Evolutionary conservation across 2,329 filamentous ascomycete species (phyloP), one percentile per base, ranked within the genome.

Genomic region (Cucurbitaria berberidis): DNA sequence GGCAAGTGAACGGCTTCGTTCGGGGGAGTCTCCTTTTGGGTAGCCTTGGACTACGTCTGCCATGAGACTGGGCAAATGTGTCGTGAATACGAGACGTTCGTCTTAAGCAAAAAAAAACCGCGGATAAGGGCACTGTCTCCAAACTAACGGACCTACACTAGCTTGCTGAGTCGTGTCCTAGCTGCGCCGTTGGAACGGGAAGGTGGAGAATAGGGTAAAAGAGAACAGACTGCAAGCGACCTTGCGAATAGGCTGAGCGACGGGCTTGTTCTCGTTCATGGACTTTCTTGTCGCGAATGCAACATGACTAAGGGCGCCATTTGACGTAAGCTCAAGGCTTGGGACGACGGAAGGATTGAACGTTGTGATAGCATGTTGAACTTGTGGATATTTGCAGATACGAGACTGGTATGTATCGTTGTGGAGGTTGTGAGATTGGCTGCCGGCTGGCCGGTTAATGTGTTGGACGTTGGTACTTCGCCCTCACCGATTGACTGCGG

Each of bases 391-490:
- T 34, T 19, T 36, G 49, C 46, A 56, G 34, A 51, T 47, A 45
- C 42, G 56, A 48, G 38, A 45, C 36, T 41, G 45, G 40, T 45
- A 46, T 46, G 40, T 45, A 46, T 46, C 34, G 39, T 27, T 27
- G 21, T 27, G 29, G 16, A 44, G n/a, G 10, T 38, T 22, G 18
- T 38, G 18, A 30, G 29, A 39, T 22, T n/a, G 41, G 16, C 47
- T 43, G 49, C 46, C 50, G 42, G 53, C 46, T 51, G 51, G 50
- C 59, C 51, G 59, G 59, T 36, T 62, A 62, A 59, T 57, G 29
- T 46, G 39, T 32, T 32, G 26, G 38, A 30, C 13, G 39, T 21
- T 44, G 45, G 39, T 32, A 45, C 24, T 11, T 26, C 24, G n/a
- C 40, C 26, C 22, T 29, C 44, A 40, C 19, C 18, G 10, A 21